Base-by-base conservation (phyloP, 768 basidiomycete species). In the Hortiboletus flavorubellus region DNA sequence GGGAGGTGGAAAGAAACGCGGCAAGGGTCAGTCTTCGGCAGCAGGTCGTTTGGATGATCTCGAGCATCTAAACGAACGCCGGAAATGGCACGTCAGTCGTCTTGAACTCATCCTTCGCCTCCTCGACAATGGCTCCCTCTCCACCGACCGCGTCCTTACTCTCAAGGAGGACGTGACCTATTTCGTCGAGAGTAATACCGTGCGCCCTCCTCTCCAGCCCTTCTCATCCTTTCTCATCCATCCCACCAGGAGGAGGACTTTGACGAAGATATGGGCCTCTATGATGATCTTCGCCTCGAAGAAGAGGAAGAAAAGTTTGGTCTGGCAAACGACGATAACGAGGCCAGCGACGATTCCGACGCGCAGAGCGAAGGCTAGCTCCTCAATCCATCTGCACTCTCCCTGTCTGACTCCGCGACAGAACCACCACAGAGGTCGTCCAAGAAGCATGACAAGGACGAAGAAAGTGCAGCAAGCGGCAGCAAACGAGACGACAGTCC, bases 281-380 rank as follows among this genome's bases (percentile, higher is more conserved):
- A 99, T 66, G 97, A 98, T 63, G 97, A 98, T 15, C 91, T 99
- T 58, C 91, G 91, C 64, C 87, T 99, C 44, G 91, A 97, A 63
- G 96, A 97, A 67, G 93, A 97, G 70, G 96, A 98, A 67, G 93
- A 93, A 75, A 89, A 91, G 67, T 93, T 94, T 67, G 89, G 91
- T 52, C 76, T 91, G 41, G 82, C 81, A 51, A 76, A 71, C 55
- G 84, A 85, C 49, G 84, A 93, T 15, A 85, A 93, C 31, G 86
- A 89, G 10, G 61, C 6, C 15, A 87, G 82, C 51, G 90, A 93
- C 58, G 89, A 87, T 38, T 91, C 87, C 33, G 80, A 93, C 69
- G 74, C 79, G 61, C 76, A 76, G 47, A 86, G 88, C 59, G 91
- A 92, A 80, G 87, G 90, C 85, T 68, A 46, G 66, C 60, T 9